A percentile compares a stretch with the other conserved stretches of the same genome.
Evolutionary conservation across 257 asterid genomes (phyloP).

Genomic region (Phtheirospermum japonicum): DNA sequence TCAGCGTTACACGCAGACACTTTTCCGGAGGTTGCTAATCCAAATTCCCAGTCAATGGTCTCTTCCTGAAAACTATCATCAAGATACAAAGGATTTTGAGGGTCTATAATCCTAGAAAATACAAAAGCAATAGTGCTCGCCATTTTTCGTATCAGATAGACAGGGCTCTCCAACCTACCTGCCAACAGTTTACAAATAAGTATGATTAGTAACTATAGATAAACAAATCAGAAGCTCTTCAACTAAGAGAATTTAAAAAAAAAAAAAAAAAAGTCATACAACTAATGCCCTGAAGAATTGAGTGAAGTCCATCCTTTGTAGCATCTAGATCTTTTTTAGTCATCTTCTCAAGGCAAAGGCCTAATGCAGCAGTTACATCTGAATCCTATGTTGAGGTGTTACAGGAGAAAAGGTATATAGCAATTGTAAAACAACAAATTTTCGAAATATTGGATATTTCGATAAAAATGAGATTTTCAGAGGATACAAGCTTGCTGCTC

Average conservation of each 20-base stretch:
- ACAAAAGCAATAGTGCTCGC: slow-evolving; percentile 89
- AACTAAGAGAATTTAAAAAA: slow-evolving; percentile 26
- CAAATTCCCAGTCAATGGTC: slow-evolving; percentile 84
- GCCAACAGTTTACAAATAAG: slow-evolving; percentile 35
- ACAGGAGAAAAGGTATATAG: slow-evolving; percentile 11
- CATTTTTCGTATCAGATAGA: slow-evolving; percentile 79
- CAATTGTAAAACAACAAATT: slow-evolving; percentile 12
- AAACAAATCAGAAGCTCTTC: slow-evolving; percentile 21
- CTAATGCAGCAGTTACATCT: slow-evolving; percentile 94
- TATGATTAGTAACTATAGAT: slow-evolving; percentile 8
- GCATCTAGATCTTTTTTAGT: slow-evolving; percentile 77
- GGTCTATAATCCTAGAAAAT: slow-evolving; percentile 82
- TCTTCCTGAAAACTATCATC: slow-evolving; percentile 72
- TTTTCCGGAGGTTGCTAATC: slow-evolving; percentile 43
- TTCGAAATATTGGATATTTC: too few species aligned
- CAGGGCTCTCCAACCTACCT: slow-evolving; percentile 94
- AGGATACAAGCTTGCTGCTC: slow-evolving; percentile 99
- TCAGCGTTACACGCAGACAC: slow-evolving; percentile 32
- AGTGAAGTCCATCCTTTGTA: slow-evolving; percentile 72
- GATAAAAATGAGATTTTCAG: slow-evolving; percentile 4
- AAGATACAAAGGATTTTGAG: slow-evolving; percentile 87
- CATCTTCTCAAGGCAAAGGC: slow-evolving; percentile 95
- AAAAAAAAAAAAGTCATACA: slow-evolving; percentile 43
- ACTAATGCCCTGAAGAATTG: slow-evolving; percentile 92
- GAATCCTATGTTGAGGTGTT: slow-evolving; percentile 46